phyloP scores from a whole-genome alignment of 257 asterid genomes.

The Ehretia macrophylla region DNA sequence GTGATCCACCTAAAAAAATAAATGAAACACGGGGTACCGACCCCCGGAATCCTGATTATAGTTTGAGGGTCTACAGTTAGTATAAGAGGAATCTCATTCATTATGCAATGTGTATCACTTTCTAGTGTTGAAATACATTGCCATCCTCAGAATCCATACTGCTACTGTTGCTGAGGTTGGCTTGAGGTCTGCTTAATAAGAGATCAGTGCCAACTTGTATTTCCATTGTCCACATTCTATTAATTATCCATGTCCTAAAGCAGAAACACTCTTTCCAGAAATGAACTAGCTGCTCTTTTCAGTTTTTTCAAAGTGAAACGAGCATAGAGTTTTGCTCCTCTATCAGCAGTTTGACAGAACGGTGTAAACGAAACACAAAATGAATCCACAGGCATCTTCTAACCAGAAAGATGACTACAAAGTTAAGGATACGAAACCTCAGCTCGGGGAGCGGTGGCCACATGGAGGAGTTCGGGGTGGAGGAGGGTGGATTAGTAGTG shows the following conservation, averaged over 20 bases:
- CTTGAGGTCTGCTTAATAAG: background rate
- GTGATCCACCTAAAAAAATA: too few relatives aligned
- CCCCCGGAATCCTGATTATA: too few relatives aligned
- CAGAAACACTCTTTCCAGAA: background rate
- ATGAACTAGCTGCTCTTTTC: background rate
- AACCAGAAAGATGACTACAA: constrained; percentile 10
- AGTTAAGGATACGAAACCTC: constrained; percentile 15
- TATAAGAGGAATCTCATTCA: too few relatives aligned
- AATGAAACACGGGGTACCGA: too few relatives aligned
- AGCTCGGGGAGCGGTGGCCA: constrained; percentile 17
- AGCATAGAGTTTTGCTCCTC: background rate
- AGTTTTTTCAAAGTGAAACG: background rate
- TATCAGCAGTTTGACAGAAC: too few relatives aligned
- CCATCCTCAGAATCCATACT: background rate
- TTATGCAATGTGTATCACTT: background rate
- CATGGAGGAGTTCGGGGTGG: constrained; percentile 16
- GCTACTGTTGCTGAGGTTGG: too few relatives aligned
- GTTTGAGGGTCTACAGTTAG: too few relatives aligned
- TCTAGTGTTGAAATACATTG: background rate
- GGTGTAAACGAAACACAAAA: background rate
- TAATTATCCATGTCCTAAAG: background rate
- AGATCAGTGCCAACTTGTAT: background rate
- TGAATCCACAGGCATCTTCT: constrained; percentile 6
- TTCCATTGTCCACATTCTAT: background rate
- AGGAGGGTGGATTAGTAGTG: constrained; percentile 17